A percentile compares a stretch with the other conserved stretches of the same genome.
These are phyloP conservation scores for Erodium moschatum DNA, from an alignment of 441 rosid genomes.

Conservation along the genomic window DNA sequence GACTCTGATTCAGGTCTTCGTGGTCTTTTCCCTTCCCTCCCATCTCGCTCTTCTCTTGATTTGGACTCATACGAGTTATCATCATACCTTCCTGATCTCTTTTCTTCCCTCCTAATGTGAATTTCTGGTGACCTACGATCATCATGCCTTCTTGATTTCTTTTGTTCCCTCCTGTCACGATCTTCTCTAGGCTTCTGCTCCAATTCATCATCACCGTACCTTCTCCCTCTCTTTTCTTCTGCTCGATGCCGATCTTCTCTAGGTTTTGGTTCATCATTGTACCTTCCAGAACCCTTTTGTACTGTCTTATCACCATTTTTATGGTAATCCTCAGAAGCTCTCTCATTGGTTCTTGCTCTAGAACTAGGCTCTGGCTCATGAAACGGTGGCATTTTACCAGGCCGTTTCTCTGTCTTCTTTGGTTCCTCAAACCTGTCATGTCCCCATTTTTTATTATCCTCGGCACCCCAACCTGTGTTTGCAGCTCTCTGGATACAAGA, in stretches of 20 bases:
- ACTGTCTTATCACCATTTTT: conserved; percentile 15
- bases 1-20: conserved; percentile 32
- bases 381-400: conserved; percentile 15
- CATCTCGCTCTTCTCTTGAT: too few relatives aligned
- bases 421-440: conserved; percentile 56
- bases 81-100: conserved; percentile 24
- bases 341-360: conserved; percentile 27
- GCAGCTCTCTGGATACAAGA: conserved; percentile 71
- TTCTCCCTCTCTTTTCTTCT: conserved; percentile 35
- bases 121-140: conserved; percentile 18
- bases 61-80: conserved; percentile 10
- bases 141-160: conserved; percentile 22
- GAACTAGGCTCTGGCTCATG: conserved; percentile 13
- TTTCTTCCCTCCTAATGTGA: conserved; percentile 21
- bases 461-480: conserved; percentile 81
- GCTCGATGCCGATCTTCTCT: conserved; percentile 20
- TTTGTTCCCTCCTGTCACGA: conserved; percentile 24
- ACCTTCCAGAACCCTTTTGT: conserved; percentile 12
- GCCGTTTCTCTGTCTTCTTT: conserved; percentile 30
- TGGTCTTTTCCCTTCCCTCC: too few relatives aligned
- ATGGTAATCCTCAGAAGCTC: conserved; percentile 21
- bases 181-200: conserved; percentile 20
- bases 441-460: conserved; percentile 56
- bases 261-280: conserved; percentile 7
- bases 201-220: conserved; percentile 20